Evolutionary conservation across 345 rosid species (phyloP).

Genomic region (Boechera stricta): DNA sequence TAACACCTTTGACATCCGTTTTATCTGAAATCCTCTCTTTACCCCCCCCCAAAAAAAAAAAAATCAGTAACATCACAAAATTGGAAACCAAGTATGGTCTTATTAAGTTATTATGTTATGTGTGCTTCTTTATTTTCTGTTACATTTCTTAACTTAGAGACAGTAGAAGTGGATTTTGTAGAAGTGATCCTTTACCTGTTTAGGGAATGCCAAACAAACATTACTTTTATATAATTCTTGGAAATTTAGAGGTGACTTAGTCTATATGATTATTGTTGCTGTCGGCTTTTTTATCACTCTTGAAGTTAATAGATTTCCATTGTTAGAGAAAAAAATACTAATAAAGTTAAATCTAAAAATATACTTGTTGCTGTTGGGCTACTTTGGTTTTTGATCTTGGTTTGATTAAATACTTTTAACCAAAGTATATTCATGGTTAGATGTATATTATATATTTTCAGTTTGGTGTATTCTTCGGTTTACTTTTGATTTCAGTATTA

Average conservation of each 20-base stretch:
- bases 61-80: background rate
- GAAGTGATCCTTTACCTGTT: background rate
- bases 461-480: too few relatives aligned
- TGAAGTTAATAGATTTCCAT: too few relatives aligned
- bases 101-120: background rate
- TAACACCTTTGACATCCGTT: constrained; percentile 86
- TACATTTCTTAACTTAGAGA: constrained; percentile 10
- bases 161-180: background rate
- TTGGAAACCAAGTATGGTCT: constrained; percentile 1
- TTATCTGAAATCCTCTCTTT: constrained; percentile 53
- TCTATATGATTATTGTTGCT: too few relatives aligned
- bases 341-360: too few relatives aligned
- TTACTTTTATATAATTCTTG: background rate
- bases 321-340: too few relatives aligned
- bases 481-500: background rate
- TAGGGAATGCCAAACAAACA: background rate
- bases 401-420: too few relatives aligned
- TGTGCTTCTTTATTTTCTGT: constrained; percentile 1
- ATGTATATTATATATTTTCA: too few relatives aligned
- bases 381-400: background rate
- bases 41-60: background rate
- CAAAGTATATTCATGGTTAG: too few relatives aligned
- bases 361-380: too few relatives aligned
- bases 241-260: background rate
- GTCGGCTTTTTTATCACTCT: background rate